Percentiles rank a stretch among this genome's conserved stretches.
Conservation (phyloP, 352 stramenopile genomes). For the Pseudoperonospora humuli region DNA sequence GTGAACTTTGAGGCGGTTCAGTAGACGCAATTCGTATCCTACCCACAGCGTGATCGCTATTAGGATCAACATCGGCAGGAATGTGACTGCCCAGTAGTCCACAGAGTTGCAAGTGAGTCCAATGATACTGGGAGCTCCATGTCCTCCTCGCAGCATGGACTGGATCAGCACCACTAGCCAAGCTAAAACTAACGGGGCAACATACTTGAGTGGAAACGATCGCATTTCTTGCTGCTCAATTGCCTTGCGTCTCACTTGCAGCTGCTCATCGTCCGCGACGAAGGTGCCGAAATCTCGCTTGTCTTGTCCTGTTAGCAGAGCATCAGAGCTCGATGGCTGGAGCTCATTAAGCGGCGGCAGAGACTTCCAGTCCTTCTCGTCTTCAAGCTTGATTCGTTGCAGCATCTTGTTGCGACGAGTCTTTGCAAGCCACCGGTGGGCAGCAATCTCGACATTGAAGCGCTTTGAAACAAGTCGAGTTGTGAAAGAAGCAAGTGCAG, state of each 20-base stretch:
- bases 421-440: conserved; percentile 47
- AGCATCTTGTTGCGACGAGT: conserved; percentile 53
- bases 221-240: conserved; percentile 45
- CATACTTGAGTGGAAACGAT: conserved; percentile 47
- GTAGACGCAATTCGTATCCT: conserved; percentile 47
- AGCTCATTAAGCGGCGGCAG: conserved; percentile 36
- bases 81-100: conserved; percentile 90
- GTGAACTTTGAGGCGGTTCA: conserved; percentile 68
- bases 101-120: conserved; percentile 90
- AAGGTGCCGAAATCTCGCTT: conserved; percentile 42
- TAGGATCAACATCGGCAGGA: conserved; percentile 75
- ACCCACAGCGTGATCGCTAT: conserved; percentile 47
- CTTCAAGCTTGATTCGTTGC: conserved; percentile 32
- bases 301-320: conserved; percentile 13
- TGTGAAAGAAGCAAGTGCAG: not conserved
- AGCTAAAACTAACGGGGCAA: conserved; percentile 46
- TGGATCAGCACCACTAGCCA: conserved; percentile 72
- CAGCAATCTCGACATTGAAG: conserved; percentile 58
- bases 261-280: conserved; percentile 29
- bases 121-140: conserved; percentile 65
- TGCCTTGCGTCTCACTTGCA: conserved; percentile 27
- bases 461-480: conserved; percentile 11
- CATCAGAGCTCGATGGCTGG: conserved; percentile 19
- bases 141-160: conserved; percentile 62
- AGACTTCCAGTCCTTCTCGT: conserved; percentile 59